These are phyloP conservation scores for Coemansia sp. DNA, from an alignment of 192 early-diverging fungal species.

Conservation along the genomic window DNA sequence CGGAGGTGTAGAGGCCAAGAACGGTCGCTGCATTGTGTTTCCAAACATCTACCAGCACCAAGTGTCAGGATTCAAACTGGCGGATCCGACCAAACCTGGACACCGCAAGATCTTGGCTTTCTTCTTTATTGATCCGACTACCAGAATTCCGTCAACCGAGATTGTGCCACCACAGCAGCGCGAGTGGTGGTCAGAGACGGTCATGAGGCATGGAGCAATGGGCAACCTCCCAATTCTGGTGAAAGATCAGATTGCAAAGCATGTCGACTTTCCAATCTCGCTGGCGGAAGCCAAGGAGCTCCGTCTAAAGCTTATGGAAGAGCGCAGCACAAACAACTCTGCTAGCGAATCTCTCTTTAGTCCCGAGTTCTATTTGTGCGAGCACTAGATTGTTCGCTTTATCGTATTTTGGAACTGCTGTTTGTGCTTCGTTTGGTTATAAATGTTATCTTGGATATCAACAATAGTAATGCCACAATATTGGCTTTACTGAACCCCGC, in stretches of 20 bases:
- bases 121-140: slow-evolving; percentile 68
- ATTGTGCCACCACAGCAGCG: slow-evolving; percentile 67
- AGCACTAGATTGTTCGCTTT: slow-evolving; percentile 16
- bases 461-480: no score
- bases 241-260: slow-evolving; percentile 14
- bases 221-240: slow-evolving; percentile 23
- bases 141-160: slow-evolving; percentile 56
- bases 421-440: no score
- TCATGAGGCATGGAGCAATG: slow-evolving; percentile 5
- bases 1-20: slow-evolving; percentile 48
- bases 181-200: slow-evolving; percentile 43
- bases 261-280: slow-evolving; percentile 37
- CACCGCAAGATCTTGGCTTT: slow-evolving; percentile 69
- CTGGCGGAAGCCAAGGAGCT: slow-evolving; percentile 45
- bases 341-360: slow-evolving; percentile 8
- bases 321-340: slow-evolving; percentile 34
- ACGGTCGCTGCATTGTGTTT: slow-evolving; percentile 68
- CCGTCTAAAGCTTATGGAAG: slow-evolving; percentile 52
- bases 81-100: slow-evolving; percentile 61
- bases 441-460: no score
- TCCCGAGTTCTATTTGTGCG: slow-evolving; percentile 33
- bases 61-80: slow-evolving; percentile 61
- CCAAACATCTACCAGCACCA: slow-evolving; percentile 74
- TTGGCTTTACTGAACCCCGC: no score
- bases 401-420: neutral